Evolutionary conservation across 192 early-diverging fungal species (phyloP).

Genomic region (Borealophlyctis nickersoniae): DNA sequence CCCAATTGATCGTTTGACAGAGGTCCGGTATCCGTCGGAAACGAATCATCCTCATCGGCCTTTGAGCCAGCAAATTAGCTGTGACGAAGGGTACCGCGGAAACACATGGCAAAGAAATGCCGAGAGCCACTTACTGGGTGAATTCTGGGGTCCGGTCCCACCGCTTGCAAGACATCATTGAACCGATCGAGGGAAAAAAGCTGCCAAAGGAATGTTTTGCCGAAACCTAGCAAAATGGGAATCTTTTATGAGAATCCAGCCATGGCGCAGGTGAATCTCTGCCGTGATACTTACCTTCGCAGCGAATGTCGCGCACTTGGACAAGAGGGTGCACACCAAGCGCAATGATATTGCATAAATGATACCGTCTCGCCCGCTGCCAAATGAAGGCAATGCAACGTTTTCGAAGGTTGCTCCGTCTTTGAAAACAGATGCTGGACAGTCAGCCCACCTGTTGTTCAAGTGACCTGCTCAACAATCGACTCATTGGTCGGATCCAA

Average conservation of each 20-base stretch:
- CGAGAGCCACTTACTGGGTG: not conserved
- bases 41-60: slow-evolving; percentile 9
- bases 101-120: too few species aligned
- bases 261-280: too few species aligned
- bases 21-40: slow-evolving; percentile 28
- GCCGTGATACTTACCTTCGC: slow-evolving; percentile 34
- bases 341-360: slow-evolving; percentile 41
- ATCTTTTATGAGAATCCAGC: too few species aligned
- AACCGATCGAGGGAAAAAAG: slow-evolving; percentile 46
- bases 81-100: too few species aligned
- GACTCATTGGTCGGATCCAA: too few species aligned
- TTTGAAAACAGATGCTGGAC: too few species aligned
- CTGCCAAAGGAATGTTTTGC: slow-evolving; percentile 48
- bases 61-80: too few species aligned
- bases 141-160: slow-evolving; percentile 10
- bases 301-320: slow-evolving; percentile 49
- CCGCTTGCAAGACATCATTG: slow-evolving; percentile 34
- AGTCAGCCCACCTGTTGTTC: too few species aligned
- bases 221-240: too few species aligned
- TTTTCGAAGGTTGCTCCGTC: too few species aligned
- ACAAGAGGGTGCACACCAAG: slow-evolving; percentile 50
- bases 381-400: too few species aligned
- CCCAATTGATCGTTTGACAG: slow-evolving; percentile 4
- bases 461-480: too few species aligned
- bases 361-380: slow-evolving; percentile 12